Conservation (phyloP, 139 green algal genomes). For the Spirogloea muscicola region DNA sequence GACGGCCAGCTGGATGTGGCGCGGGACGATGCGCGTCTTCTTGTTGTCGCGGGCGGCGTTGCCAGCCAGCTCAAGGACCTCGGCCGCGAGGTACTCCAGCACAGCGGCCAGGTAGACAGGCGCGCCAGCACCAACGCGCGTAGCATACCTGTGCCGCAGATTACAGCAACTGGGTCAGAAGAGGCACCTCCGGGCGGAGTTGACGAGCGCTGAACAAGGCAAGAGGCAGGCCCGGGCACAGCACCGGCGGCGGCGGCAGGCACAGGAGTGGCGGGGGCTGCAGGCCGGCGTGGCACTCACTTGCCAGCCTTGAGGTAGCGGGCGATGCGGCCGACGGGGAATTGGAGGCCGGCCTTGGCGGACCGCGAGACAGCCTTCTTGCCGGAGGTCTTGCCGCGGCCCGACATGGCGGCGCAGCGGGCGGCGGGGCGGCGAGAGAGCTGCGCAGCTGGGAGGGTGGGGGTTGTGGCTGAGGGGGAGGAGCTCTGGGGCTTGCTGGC, state of each 20-base stretch:
- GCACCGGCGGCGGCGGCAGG: no score
- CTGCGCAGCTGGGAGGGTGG: no score
- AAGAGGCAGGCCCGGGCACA: no score
- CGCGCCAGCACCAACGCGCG: constrained; percentile 59
- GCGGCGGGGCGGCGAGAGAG: no score
- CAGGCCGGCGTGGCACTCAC: no score
- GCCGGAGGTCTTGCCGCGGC: constrained; percentile 67
- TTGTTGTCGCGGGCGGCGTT: constrained; percentile 78
- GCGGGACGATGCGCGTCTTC: constrained; percentile 68
- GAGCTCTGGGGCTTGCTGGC: no score
- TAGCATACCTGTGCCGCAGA: no score
- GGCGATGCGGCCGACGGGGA: constrained; percentile 78
- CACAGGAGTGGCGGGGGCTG: no score
- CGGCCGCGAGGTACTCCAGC: constrained; percentile 79
- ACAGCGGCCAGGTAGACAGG: constrained; percentile 74
- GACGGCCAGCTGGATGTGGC: constrained; percentile 87
- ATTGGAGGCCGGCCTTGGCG: constrained; percentile 85
- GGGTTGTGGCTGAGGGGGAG: no score
- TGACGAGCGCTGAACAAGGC: no score
- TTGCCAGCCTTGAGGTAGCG: constrained; percentile 80
- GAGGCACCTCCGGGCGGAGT: no score
- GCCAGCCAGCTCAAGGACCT: constrained; percentile 72
- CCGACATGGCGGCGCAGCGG: constrained; percentile 66
- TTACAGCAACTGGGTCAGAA: no score
- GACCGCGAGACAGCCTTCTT: constrained; percentile 76